phyloP scores from a whole-genome alignment of 331 rosid species.

The Dryas integrifolia region DNA sequence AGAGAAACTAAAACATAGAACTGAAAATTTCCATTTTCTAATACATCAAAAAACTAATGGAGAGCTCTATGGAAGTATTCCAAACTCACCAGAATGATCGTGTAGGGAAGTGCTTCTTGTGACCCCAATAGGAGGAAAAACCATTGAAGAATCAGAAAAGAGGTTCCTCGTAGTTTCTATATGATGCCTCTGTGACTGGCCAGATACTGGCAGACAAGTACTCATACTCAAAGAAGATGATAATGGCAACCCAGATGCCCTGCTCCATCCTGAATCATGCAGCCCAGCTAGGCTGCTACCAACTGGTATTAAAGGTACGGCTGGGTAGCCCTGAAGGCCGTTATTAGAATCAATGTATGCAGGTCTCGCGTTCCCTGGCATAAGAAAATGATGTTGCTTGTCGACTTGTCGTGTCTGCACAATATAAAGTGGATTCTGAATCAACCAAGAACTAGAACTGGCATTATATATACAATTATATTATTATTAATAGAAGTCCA shows the following conservation, averaged over 20 bases:
- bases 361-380: neutral
- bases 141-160: constrained; percentile 7
- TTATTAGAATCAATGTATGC: neutral
- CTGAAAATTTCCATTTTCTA: neutral
- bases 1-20: neutral
- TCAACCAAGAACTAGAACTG: neutral
- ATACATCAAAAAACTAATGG: neutral
- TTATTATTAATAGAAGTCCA: neutral
- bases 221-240: neutral
- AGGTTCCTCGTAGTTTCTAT: constrained; percentile 12
- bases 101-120: constrained; percentile 16
- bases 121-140: constrained; percentile 19
- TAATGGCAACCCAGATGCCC: constrained; percentile 5
- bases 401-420: neutral
- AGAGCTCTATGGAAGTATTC: neutral
- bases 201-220: constrained; percentile 16
- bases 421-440: neutral
- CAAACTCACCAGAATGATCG: constrained; percentile 25
- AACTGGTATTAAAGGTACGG: neutral
- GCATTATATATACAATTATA: neutral
- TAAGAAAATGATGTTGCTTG: neutral
- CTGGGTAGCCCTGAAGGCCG: neutral
- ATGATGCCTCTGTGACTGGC: neutral
- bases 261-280: constrained; percentile 17
- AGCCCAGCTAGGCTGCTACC: constrained; percentile 9